Conservation (phyloP, 202 grass and related monocot species). For the Carex sylvatica region DNA sequence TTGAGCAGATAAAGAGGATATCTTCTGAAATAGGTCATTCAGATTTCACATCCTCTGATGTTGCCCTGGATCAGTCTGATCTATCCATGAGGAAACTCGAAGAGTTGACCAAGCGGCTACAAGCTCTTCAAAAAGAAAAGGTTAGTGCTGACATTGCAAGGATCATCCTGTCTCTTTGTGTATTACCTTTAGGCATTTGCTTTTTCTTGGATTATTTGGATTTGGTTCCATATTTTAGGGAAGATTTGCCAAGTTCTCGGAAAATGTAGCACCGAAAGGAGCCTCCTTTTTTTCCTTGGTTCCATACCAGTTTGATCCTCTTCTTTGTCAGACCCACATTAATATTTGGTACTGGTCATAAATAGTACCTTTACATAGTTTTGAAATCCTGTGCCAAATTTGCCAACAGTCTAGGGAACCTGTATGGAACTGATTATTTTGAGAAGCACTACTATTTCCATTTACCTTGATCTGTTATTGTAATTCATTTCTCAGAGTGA, state of each 20-base stretch:
- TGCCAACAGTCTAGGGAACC: background rate
- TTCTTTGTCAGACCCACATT: conserved; percentile 9
- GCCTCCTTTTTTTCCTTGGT: background rate
- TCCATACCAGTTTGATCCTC: background rate
- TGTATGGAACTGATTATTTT: background rate
- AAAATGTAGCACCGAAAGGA: background rate
- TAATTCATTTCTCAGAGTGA: conserved; percentile 50
- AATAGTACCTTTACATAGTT: background rate
- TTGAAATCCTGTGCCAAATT: background rate
- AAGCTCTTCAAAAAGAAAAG: conserved; percentile 93
- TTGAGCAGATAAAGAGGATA: conserved; percentile 76
- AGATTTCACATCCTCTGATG: conserved; percentile 43
- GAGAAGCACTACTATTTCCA: background rate
- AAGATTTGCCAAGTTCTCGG: background rate
- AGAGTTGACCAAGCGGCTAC: conserved; percentile 62
- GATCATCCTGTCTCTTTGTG: background rate
- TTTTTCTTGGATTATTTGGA: background rate
- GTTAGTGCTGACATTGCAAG: conserved; percentile 31
- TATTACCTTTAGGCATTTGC: background rate
- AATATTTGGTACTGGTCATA: conserved; percentile 2
- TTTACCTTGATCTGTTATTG: conserved; percentile 2
- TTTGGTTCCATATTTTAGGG: background rate
- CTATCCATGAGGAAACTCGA: conserved; percentile 81
- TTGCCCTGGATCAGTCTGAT: conserved; percentile 70
- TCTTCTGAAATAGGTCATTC: conserved; percentile 59